A percentile compares a stretch with the other conserved stretches of the same genome.
phyloP scores from a whole-genome alignment of 2,329 filamentous ascomycete species.

The Alternaria atra region DNA sequence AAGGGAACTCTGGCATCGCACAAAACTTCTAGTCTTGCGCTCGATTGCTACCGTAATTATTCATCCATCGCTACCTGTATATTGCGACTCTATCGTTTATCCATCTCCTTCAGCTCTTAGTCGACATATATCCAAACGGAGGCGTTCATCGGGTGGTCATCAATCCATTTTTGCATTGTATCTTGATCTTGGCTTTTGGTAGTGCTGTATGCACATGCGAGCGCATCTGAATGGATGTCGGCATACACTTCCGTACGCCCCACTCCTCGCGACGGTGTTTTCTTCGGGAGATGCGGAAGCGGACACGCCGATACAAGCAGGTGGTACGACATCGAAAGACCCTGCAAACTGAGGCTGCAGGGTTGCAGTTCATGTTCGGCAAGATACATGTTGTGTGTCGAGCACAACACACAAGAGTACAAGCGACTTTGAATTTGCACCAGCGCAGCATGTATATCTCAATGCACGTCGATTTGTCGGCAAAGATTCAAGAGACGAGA shows the following conservation, averaged over 20 bases:
- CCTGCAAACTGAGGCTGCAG: slow-evolving; percentile 6
- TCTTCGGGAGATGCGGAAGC: slow-evolving; percentile 1
- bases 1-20: slow-evolving; percentile 89
- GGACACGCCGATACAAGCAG: not conserved
- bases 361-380: not conserved
- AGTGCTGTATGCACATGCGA: slow-evolving; percentile 20
- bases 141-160: slow-evolving; percentile 16
- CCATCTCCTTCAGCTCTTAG: slow-evolving; percentile 5
- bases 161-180: slow-evolving; percentile 13
- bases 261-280: slow-evolving; percentile 11
- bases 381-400: not conserved
- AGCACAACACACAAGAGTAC: slow-evolving; percentile 14
- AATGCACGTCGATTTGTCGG: not conserved
- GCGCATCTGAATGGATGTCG: slow-evolving; percentile 9
- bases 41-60: slow-evolving; percentile 1
- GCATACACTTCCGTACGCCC: slow-evolving; percentile 15
- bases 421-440: slow-evolving; percentile 7
- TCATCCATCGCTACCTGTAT: slow-evolving; percentile 26
- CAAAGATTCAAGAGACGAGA: slow-evolving; percentile 2
- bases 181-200: slow-evolving; percentile 9
- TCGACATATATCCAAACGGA: slow-evolving; percentile 22
- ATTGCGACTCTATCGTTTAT: slow-evolving; percentile 23
- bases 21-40: slow-evolving; percentile 80
- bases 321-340: slow-evolving; percentile 3
- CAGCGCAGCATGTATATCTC: slow-evolving; percentile 4